phyloP scores from a whole-genome alignment of 2,329 filamentous ascomycete genomes.

The Diplodia intermedia region DNA sequence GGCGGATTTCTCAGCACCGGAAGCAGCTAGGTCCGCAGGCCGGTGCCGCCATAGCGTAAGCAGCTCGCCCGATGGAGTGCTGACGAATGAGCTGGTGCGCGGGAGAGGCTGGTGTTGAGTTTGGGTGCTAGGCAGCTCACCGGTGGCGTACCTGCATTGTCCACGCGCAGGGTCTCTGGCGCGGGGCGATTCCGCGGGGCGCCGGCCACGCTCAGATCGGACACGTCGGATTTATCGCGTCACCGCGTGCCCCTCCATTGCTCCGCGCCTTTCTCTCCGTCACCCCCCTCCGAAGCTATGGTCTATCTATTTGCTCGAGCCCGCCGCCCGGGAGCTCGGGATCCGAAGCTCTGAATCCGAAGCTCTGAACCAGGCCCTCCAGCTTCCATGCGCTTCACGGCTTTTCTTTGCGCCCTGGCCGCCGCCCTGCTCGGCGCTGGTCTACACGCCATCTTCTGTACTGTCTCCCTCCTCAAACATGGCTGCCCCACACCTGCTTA shows the following conservation, averaged over 20 bases:
- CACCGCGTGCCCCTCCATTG: constrained; percentile 19
- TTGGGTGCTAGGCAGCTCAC: not conserved
- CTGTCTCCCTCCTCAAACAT: constrained; percentile 21
- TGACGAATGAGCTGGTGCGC: not conserved
- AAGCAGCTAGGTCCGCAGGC: not conserved
- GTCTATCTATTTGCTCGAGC: constrained; percentile 2
- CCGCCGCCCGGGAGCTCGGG: not conserved
- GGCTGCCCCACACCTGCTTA: constrained; percentile 41
- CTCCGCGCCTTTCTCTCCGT: not conserved
- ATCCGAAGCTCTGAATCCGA: not conserved
- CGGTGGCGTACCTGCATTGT: not conserved
- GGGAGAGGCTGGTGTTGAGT: not conserved
- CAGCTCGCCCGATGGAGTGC: not conserved
- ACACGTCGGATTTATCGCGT: constrained; percentile 30
- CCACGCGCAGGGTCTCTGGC: not conserved
- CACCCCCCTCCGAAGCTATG: constrained; percentile 21
- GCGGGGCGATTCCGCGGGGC: constrained; percentile 19
- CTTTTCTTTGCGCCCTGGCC: constrained; percentile 19
- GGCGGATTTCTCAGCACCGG: constrained; percentile 22
- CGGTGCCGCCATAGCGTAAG: not conserved
- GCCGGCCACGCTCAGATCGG: not conserved
- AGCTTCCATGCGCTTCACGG: constrained; percentile 29
- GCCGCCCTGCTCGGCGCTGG: constrained; percentile 2
- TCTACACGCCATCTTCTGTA: constrained; percentile 10
- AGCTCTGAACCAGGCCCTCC: not conserved